Conservation (phyloP, 2,329 filamentous ascomycete species). For the Calonectria fujianensis region DNA sequence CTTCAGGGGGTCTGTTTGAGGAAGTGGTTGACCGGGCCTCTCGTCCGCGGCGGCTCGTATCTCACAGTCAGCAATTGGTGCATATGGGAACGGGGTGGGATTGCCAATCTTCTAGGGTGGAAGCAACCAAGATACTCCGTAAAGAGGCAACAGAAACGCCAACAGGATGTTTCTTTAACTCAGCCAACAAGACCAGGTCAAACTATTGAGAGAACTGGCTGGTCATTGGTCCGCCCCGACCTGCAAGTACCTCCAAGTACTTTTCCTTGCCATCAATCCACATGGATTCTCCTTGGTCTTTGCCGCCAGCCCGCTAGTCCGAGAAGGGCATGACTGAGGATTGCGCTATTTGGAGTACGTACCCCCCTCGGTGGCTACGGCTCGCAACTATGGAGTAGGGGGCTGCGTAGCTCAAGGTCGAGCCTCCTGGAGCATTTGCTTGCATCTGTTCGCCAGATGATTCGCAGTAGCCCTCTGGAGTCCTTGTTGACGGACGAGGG, state of each 20-base stretch:
- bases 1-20: not conserved
- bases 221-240: constrained; percentile 9
- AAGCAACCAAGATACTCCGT: constrained; percentile 14
- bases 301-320: constrained; percentile 45
- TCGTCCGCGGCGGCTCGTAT: not conserved
- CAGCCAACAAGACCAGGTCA: constrained; percentile 27
- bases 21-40: constrained; percentile 2
- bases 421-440: constrained; percentile 31
- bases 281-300: constrained; percentile 42
- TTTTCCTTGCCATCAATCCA: constrained; percentile 47
- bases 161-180: constrained; percentile 6
- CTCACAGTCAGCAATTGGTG: constrained; percentile 14
- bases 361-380: constrained; percentile 21
- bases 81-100: constrained; percentile 9
- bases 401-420: constrained; percentile 34
- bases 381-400: constrained; percentile 21
- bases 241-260: constrained; percentile 49
- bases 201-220: constrained; percentile 4
- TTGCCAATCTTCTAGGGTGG: not conserved
- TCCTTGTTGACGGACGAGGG: constrained; percentile 26
- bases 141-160: constrained; percentile 24
- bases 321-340: constrained; percentile 48
- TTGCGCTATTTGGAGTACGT: constrained; percentile 47
- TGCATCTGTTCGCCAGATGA: constrained; percentile 42
- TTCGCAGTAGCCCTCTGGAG: constrained; percentile 37